Evolutionary conservation across 2,329 filamentous ascomycete genomes (phyloP).

Genomic region (Dothistroma septosporum): DNA sequence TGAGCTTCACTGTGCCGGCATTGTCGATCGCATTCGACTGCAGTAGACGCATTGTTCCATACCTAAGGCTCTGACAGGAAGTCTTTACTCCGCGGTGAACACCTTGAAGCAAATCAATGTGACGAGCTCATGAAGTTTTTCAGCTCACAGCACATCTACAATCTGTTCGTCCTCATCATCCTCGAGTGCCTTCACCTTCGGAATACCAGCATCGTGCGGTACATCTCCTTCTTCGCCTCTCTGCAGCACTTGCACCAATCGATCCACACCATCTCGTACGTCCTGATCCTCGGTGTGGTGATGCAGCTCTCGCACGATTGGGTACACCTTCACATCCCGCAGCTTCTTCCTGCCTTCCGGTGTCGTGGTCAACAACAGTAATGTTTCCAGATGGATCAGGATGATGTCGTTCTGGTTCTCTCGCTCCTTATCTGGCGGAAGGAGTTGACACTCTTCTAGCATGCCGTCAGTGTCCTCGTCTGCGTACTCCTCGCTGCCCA

Average conservation of each 20-base stretch:
- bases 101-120: too few species aligned
- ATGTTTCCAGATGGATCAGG: slow-evolving; percentile 81
- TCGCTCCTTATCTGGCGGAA: slow-evolving; percentile 83
- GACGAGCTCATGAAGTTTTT: too few species aligned
- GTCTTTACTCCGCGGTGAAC: too few species aligned
- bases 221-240: slow-evolving; percentile 64
- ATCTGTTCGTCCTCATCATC: slow-evolving; percentile 30
- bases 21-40: too few species aligned
- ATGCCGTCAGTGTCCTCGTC: slow-evolving; percentile 83
- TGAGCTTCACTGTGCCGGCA: too few species aligned
- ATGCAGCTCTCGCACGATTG: slow-evolving; percentile 83
- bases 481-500: slow-evolving; percentile 79
- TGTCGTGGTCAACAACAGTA: slow-evolving; percentile 78
- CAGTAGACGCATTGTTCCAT: too few species aligned
- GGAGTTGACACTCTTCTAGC: slow-evolving; percentile 82
- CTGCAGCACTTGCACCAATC: slow-evolving; percentile 84
- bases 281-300: slow-evolving; percentile 70
- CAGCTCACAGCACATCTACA: slow-evolving; percentile 22
- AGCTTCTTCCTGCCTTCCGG: slow-evolving; percentile 69
- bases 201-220: slow-evolving; percentile 33
- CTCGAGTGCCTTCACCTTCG: slow-evolving; percentile 42
- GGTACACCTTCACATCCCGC: slow-evolving; percentile 77
- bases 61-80: too few species aligned
- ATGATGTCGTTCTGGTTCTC: slow-evolving; percentile 74
- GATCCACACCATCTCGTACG: slow-evolving; percentile 79